Evolutionary conservation across 1,284 basidiomycete species (phyloP).

Genomic region (Paramarasmius palmivorus): DNA sequence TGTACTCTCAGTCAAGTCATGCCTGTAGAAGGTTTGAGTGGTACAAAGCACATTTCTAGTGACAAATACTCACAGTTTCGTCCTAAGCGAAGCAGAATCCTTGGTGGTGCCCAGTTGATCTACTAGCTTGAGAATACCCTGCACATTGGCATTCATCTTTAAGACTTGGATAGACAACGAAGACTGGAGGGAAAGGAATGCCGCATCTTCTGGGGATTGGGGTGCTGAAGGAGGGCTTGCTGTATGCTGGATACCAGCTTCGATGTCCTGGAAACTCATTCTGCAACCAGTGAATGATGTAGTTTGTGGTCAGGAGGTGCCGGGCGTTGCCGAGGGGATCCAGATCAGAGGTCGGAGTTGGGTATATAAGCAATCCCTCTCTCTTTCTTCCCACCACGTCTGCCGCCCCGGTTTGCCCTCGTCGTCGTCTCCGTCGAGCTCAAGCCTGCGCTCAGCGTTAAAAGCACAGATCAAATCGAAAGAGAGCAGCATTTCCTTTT

Average conservation of each 20-base stretch:
- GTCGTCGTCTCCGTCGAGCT: constrained; percentile 17
- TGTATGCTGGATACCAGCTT: constrained; percentile 57
- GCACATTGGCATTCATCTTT: constrained; percentile 98
- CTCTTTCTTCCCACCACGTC: constrained; percentile 31
- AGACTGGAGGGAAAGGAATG: constrained; percentile 80
- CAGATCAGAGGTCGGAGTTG: background rate
- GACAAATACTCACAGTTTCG: constrained; percentile 64
- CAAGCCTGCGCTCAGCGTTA: constrained; percentile 15
- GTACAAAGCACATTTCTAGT: background rate
- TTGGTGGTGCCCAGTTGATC: constrained; percentile 85
- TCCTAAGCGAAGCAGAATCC: constrained; percentile 77
- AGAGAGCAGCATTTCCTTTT: constrained; percentile 17
- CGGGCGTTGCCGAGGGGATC: background rate
- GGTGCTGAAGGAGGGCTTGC: constrained; percentile 41
- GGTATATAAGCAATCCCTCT: constrained; percentile 45
- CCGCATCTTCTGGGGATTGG: constrained; percentile 66
- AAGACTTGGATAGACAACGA: constrained; percentile 94
- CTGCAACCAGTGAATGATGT: background rate
- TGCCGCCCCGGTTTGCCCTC: constrained; percentile 29
- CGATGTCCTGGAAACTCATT: constrained; percentile 83
- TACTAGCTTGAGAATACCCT: constrained; percentile 90
- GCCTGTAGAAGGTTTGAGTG: constrained; percentile 36
- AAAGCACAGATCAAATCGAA: constrained; percentile 1
- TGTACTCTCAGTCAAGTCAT: constrained; percentile 93
- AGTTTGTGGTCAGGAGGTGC: background rate